A percentile compares a stretch with the other conserved stretches of the same genome.
Conservation (phyloP, 2,329 filamentous ascomycete species). For the Sporothrix mexicana region DNA sequence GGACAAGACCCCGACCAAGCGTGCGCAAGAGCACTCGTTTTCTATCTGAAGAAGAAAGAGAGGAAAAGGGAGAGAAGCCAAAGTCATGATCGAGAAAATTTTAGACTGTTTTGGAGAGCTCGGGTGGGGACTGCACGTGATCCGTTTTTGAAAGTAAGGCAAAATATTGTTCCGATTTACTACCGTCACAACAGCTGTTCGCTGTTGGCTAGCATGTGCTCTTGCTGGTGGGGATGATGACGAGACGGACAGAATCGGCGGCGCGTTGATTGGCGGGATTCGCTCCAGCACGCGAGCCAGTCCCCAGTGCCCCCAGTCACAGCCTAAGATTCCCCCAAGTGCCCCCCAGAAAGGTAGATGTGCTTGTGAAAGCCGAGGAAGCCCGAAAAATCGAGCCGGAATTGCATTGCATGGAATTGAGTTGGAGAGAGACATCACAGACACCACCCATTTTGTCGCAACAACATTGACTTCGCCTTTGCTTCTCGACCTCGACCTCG, state of each 20-base stretch:
- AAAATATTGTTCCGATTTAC: constrained; percentile 35
- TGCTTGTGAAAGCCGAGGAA: constrained; percentile 51
- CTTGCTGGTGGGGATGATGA: constrained; percentile 37
- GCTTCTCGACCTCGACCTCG: background rate
- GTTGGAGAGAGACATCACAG: constrained; percentile 9
- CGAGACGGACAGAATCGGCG: constrained; percentile 36
- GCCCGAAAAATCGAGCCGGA: constrained; percentile 34
- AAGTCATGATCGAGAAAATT: background rate
- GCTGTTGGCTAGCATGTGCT: background rate
- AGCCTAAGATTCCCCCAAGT: no score
- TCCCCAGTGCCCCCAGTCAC: background rate
- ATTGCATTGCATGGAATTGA: background rate
- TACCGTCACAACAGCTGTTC: background rate
- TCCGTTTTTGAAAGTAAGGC: constrained; percentile 31
- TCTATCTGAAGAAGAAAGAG: constrained; percentile 57
- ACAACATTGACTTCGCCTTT: background rate
- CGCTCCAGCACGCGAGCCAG: background rate
- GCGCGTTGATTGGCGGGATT: constrained; percentile 37
- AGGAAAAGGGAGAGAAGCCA: constrained; percentile 37
- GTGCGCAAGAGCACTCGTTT: constrained; percentile 51
- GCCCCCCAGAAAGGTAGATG: constrained; percentile 22
- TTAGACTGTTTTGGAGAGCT: background rate
- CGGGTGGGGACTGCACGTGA: constrained; percentile 31
- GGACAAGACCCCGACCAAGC: constrained; percentile 27
- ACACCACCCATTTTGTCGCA: constrained; percentile 19